Conservation (phyloP, 1,139 yeast species). For the Geotrichum carabidarum region DNA sequence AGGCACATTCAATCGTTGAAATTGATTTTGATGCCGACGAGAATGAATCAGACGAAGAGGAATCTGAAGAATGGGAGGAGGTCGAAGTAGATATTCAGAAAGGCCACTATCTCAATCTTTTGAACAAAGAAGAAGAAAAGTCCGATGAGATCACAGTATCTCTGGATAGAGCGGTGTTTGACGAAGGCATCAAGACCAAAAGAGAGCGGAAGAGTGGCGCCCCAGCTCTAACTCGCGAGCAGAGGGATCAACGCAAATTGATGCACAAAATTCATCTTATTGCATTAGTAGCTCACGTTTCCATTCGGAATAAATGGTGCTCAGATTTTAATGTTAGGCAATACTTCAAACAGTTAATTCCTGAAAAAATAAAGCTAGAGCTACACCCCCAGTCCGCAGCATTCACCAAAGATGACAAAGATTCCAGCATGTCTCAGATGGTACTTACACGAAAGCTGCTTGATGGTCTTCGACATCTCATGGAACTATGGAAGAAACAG, state of each 20-base stretch:
- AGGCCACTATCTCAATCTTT: slow-evolving; percentile 19
- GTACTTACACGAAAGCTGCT: slow-evolving; percentile 53
- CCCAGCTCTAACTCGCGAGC: slow-evolving; percentile 48
- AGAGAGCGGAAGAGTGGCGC: slow-evolving; percentile 19
- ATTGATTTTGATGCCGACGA: background rate
- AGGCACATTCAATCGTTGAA: background rate
- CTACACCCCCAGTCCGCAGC: slow-evolving; percentile 46
- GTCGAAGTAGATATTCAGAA: slow-evolving; percentile 4
- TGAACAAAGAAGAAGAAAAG: slow-evolving; percentile 38
- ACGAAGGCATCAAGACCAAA: slow-evolving; percentile 7
- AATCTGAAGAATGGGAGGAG: slow-evolving; percentile 7
- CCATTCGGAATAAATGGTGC: slow-evolving; percentile 69
- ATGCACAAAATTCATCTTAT: slow-evolving; percentile 60
- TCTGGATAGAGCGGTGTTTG: slow-evolving; percentile 15
- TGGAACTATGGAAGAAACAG: slow-evolving; percentile 56
- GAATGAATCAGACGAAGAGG: background rate
- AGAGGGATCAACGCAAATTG: slow-evolving; percentile 46
- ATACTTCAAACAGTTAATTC: slow-evolving; percentile 41
- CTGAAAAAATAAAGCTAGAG: slow-evolving; percentile 44
- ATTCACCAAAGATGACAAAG: slow-evolving; percentile 42
- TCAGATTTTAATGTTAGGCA: slow-evolving; percentile 44
- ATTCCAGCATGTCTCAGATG: slow-evolving; percentile 14
- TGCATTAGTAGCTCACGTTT: slow-evolving; percentile 60
- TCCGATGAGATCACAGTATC: slow-evolving; percentile 17
- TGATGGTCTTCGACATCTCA: slow-evolving; percentile 64